phyloP scores from a whole-genome alignment of 306 rosid genomes.

The Castanea crenata region DNA sequence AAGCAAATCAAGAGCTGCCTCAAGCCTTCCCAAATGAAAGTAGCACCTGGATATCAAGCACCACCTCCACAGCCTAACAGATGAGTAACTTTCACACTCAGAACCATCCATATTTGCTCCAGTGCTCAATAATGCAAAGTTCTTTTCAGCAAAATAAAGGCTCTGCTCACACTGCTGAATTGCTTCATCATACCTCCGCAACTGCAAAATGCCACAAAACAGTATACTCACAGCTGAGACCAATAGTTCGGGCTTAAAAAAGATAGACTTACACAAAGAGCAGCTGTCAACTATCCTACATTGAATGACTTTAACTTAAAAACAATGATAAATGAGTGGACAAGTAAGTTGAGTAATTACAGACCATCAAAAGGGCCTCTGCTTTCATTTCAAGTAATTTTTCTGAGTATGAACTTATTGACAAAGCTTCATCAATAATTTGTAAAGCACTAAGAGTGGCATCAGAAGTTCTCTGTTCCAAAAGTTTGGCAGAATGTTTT shows the following conservation, averaged over 20 bases:
- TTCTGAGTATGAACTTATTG: constrained; percentile 75
- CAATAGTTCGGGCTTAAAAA: not conserved
- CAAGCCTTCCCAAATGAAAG: constrained; percentile 83
- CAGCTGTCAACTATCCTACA: constrained; percentile 20
- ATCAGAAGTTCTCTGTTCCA: constrained; percentile 60
- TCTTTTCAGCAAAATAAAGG: constrained; percentile 68
- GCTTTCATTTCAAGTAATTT: constrained; percentile 86
- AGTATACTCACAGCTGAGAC: not conserved
- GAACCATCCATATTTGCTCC: constrained; percentile 28
- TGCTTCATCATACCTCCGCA: constrained; percentile 70
- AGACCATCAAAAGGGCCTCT: constrained; percentile 75
- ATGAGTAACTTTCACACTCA: constrained; percentile 28
- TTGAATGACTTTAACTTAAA: not conserved
- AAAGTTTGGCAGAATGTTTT: constrained; percentile 50
- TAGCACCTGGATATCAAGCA: constrained; percentile 75
- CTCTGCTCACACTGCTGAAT: constrained; percentile 76
- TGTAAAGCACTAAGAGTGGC: constrained; percentile 69
- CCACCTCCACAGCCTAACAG: constrained; percentile 76
- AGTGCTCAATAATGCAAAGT: constrained; percentile 35
- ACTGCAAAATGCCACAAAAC: constrained; percentile 51
- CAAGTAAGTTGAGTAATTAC: constrained; percentile 26
- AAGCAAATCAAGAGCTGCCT: constrained; percentile 69
- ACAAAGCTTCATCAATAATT: constrained; percentile 60
- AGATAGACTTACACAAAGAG: constrained; percentile 5
- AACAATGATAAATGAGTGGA: constrained; percentile 12